A percentile compares a stretch with the other conserved stretches of the same genome.
These are phyloP conservation scores for Sporothrix pseudoabietina DNA, from an alignment of 2,329 filamentous ascomycete genomes.

Conservation along the genomic window DNA sequence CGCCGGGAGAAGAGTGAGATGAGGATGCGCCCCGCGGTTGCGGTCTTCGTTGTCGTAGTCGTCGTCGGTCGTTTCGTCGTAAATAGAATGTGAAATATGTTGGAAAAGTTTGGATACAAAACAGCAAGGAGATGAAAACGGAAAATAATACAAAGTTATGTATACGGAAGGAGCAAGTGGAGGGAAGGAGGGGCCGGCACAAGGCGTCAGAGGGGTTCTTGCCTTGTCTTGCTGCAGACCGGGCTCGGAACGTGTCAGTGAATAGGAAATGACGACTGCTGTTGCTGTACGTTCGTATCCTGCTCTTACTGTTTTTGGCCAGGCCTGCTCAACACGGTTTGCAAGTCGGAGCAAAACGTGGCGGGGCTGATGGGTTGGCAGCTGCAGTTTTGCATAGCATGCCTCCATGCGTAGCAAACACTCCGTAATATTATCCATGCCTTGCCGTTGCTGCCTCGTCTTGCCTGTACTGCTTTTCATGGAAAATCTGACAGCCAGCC, in stretches of 20 bases:
- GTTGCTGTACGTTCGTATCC: neutral
- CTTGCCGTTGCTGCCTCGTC: neutral
- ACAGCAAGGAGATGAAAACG: neutral
- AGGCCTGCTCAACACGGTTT: neutral
- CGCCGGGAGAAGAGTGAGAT: neutral
- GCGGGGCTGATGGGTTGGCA: conserved; percentile 15
- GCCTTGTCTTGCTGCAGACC: neutral
- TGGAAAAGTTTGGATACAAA: neutral
- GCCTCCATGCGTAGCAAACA: neutral
- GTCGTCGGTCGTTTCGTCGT: conserved; percentile 4
- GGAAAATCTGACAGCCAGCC: neutral
- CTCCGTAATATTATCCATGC: neutral
- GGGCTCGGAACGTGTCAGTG: neutral
- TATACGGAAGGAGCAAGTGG: neutral
- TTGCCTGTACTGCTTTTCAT: neutral
- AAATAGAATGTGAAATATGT: neutral
- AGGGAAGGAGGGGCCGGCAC: neutral
- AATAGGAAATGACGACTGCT: neutral
- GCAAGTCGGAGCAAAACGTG: neutral
- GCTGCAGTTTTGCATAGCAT: no score
- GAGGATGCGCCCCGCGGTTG: neutral
- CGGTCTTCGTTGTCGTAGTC: neutral
- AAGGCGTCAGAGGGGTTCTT: neutral
- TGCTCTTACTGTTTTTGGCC: conserved; percentile 1
- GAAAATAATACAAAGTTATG: neutral